phyloP scores from a whole-genome alignment of 2,329 filamentous ascomycete species.

The Onygena corvina region DNA sequence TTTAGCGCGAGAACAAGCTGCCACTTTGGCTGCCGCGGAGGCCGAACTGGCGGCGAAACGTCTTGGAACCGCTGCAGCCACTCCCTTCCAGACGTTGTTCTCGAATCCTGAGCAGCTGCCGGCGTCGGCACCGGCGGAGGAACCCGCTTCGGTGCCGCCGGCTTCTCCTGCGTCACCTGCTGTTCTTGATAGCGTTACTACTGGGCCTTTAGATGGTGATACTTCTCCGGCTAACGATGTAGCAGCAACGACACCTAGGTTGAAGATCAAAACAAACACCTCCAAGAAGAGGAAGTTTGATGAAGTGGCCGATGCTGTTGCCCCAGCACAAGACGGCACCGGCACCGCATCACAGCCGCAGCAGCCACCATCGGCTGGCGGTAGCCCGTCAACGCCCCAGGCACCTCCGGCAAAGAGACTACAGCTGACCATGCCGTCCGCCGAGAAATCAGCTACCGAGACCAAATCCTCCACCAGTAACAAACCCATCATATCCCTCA shows the following conservation, averaged over 20 bases:
- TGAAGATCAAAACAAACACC: slow-evolving; percentile 18
- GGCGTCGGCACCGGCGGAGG: too few relatives aligned
- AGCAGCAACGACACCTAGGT: slow-evolving; percentile 19
- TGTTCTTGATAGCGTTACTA: slow-evolving; percentile 15
- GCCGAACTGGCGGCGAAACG: slow-evolving; percentile 29
- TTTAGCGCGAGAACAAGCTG: slow-evolving; percentile 38
- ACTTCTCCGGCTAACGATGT: slow-evolving; percentile 19
- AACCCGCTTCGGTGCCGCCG: neutral
- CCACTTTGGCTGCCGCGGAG: slow-evolving; percentile 31
- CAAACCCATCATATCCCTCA: slow-evolving; percentile 6
- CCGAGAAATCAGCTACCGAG: slow-evolving; percentile 21
- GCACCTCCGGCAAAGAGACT: slow-evolving; percentile 29
- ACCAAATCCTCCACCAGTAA: slow-evolving; percentile 14
- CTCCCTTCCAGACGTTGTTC: slow-evolving; percentile 29
- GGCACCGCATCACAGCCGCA: too few relatives aligned
- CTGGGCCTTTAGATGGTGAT: slow-evolving; percentile 18
- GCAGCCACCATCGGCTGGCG: slow-evolving; percentile 14
- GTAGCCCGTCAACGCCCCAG: slow-evolving; percentile 11
- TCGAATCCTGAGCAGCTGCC: slow-evolving; percentile 15
- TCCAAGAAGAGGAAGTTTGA: slow-evolving; percentile 46
- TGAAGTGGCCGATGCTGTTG: slow-evolving; percentile 28
- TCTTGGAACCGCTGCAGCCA: slow-evolving; percentile 28
- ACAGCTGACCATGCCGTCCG: slow-evolving; percentile 25
- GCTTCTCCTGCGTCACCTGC: slow-evolving; percentile 16
- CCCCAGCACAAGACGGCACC: slow-evolving; percentile 14